Conservation (phyloP, 1,284 basidiomycete genomes). For the Coriolopsis trogii region DNA sequence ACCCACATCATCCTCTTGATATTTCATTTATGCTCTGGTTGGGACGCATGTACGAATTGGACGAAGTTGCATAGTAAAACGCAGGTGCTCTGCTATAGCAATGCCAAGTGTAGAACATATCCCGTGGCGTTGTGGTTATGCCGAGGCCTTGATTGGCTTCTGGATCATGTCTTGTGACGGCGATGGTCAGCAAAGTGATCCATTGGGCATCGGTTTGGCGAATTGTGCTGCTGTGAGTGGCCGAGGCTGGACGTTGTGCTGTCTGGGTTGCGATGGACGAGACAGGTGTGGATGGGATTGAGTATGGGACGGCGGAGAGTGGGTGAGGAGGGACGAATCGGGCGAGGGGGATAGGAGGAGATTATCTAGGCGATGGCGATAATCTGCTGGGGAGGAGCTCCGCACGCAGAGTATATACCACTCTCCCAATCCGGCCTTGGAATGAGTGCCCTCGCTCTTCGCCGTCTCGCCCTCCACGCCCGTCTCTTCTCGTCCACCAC, state of each 20-base stretch:
- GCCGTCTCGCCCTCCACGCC: conserved; percentile 61
- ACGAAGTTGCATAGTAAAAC: too few relatives aligned
- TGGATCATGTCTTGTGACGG: too few relatives aligned
- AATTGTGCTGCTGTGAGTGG: too few relatives aligned
- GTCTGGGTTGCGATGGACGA: not conserved
- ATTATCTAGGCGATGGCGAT: conserved; percentile 25
- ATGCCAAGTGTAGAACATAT: too few relatives aligned
- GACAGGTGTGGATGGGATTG: too few relatives aligned
- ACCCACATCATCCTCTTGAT: not conserved
- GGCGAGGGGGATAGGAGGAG: conserved; percentile 5
- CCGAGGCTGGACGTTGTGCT: not conserved
- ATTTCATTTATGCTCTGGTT: not conserved
- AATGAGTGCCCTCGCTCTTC: conserved; percentile 35
- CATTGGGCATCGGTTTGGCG: too few relatives aligned
- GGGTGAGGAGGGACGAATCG: conserved; percentile 3
- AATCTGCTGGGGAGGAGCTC: conserved; percentile 4
- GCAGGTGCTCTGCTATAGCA: too few relatives aligned
- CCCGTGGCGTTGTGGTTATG: too few relatives aligned
- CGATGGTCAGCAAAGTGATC: too few relatives aligned
- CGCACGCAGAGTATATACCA: conserved; percentile 5
- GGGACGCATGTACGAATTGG: conserved; percentile 23
- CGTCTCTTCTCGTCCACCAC: conserved; percentile 52
- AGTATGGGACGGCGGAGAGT: not conserved
- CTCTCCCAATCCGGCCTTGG: conserved; percentile 16
- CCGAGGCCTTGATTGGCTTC: too few relatives aligned